Evolutionary conservation across 139 green algal species (phyloP), one percentile per base, ranked within the genome.

Genomic region (Chlorella sorokiniana): DNA sequence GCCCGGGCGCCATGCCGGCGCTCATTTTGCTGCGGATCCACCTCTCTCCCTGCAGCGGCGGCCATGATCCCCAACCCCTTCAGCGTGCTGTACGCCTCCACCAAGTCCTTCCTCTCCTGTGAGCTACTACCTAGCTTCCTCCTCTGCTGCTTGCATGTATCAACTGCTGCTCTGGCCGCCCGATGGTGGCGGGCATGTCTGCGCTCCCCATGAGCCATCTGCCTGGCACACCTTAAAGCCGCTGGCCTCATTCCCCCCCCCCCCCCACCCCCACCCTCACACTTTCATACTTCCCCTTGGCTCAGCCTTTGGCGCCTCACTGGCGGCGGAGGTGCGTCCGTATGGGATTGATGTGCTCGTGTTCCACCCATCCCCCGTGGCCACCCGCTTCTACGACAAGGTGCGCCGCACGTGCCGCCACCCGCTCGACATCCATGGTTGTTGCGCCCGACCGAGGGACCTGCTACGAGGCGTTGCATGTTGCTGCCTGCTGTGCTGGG

Each of bases 321-420:
- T 98, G 40, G 94, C 94, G 6, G 81, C 88, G n/a, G 93, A 98
- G 84, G 78, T 83, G 78, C 77, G 93, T 79, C 91, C 90, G 7
- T 84, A 92, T 48, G 95, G 95, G 65, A 96, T 99, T 77, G 96
- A 99, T 83, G 93, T 99, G 23, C 86, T 96, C 27, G 96, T 97
- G 1, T 93, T 98, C 81, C 95, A 98, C 87, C 96, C 96, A 9
- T 98, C 94, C 14, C 96, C 96, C 4, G 95, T 99, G 33, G 93
- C 93, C 16, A 94, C 93, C 29, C 89, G 93, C 83, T 97, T 93
- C 76, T 91, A 91, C 61, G 83, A 87, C 71, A 83, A 86, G 69
- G 72, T 52, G 29, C 0, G 67, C 52, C 16, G 25, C 64, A 20
- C 48, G 11, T 69, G 22, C n/a, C n/a, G n/a, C n/a, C n/a, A n/a